These are phyloP conservation scores for Aspergillus fumigatiaffinis DNA, from an alignment of 2,329 filamentous ascomycete genomes.

Conservation along the genomic window DNA sequence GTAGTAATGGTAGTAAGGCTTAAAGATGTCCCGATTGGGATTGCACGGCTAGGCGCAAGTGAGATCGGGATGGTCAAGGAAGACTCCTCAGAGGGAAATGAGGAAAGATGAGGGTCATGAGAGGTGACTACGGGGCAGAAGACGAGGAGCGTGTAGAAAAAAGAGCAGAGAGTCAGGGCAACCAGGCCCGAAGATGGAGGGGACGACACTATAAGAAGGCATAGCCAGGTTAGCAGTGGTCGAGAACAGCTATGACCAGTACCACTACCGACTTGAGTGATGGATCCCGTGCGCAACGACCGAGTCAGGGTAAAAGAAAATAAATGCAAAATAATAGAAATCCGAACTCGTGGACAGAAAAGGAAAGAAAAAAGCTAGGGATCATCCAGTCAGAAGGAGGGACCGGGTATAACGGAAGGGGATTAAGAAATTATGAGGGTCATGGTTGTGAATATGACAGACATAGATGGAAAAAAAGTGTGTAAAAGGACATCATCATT, in stretches of 20 bases:
- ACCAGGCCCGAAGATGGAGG: slow-evolving; percentile 10
- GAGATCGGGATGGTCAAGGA: slow-evolving; percentile 11
- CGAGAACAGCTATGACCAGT: slow-evolving; percentile 14
- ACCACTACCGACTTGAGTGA: slow-evolving; percentile 9
- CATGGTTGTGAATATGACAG: neutral
- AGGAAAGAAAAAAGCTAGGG: slow-evolving; percentile 6
- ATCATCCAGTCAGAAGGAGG: slow-evolving; percentile 16
- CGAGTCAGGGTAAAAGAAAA: neutral
- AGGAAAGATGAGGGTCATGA: slow-evolving; percentile 4
- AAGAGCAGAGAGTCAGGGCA: slow-evolving; percentile 8
- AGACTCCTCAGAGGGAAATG: slow-evolving; percentile 7
- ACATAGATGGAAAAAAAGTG: neutral
- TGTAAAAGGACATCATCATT: slow-evolving; percentile 2
- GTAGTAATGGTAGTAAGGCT: slow-evolving; percentile 1
- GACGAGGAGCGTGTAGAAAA: slow-evolving; percentile 6
- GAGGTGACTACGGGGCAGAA: slow-evolving; percentile 5
- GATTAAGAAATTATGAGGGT: slow-evolving; percentile 17
- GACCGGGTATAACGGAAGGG: slow-evolving; percentile 23
- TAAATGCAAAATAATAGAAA: neutral
- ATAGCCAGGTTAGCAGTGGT: slow-evolving; percentile 15
- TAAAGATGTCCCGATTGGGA: slow-evolving; percentile 8
- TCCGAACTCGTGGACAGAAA: neutral
- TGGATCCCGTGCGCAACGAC: neutral
- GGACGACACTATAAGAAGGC: slow-evolving; percentile 20
- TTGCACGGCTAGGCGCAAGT: slow-evolving; percentile 7